phyloP scores from a whole-genome alignment of 1,284 basidiomycete species.

The Sporisorium iseilematis-ciliati region DNA sequence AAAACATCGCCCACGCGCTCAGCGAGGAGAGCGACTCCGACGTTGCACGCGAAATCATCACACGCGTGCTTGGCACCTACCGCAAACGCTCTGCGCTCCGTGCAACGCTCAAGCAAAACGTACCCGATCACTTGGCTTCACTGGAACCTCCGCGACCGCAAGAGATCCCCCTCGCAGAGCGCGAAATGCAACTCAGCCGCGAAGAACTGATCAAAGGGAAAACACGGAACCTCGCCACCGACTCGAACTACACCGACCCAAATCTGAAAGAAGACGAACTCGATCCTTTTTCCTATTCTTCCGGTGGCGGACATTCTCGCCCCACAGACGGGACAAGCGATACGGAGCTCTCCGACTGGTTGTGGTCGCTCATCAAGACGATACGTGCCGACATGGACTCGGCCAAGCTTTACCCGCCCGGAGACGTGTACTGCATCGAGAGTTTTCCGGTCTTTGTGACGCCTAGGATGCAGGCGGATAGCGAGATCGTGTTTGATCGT shows the following conservation, averaged over 20 bases:
- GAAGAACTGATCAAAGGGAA: slow-evolving; percentile 56
- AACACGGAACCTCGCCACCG: slow-evolving; percentile 52
- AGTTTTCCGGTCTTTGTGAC: slow-evolving; percentile 61
- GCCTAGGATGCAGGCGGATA: slow-evolving; percentile 40
- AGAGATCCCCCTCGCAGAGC: slow-evolving; percentile 40
- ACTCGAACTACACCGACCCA: slow-evolving; percentile 54
- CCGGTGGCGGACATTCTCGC: slow-evolving; percentile 28
- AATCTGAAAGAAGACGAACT: slow-evolving; percentile 42
- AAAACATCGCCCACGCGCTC: slow-evolving; percentile 70
- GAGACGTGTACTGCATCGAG: slow-evolving; percentile 62
- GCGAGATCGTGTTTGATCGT: slow-evolving; percentile 28
- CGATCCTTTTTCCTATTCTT: slow-evolving; percentile 48
- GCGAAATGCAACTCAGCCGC: slow-evolving; percentile 42
- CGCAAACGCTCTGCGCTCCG: slow-evolving; percentile 53
- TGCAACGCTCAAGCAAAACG: slow-evolving; percentile 18
- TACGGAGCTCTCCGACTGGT: slow-evolving; percentile 57
- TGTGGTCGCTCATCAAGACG: slow-evolving; percentile 65
- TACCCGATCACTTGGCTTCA: slow-evolving; percentile 22
- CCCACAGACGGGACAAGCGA: slow-evolving; percentile 22
- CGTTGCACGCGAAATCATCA: slow-evolving; percentile 73
- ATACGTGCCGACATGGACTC: slow-evolving; percentile 60
- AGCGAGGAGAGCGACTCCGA: slow-evolving; percentile 53
- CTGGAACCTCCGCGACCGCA: slow-evolving; percentile 45
- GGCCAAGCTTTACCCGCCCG: slow-evolving; percentile 61
- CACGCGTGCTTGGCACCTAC: slow-evolving; percentile 69